phyloP scores from a whole-genome alignment of 192 early-diverging fungal species.

The Backusella psychrophila region DNA sequence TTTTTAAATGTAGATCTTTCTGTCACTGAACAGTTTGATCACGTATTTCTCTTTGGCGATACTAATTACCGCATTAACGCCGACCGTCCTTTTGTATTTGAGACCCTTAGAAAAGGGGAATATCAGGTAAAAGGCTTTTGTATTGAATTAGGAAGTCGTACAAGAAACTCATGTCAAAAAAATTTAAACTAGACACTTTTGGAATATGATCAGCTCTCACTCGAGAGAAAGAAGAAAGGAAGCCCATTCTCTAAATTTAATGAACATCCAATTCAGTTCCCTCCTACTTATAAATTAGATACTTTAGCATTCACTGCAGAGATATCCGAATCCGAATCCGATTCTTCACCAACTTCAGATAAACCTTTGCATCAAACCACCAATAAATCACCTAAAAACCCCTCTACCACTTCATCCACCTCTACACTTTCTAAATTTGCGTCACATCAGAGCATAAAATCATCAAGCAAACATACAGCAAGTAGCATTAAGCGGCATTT shows the following conservation, averaged over 20 bases:
- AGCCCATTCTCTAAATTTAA: conserved; percentile 46
- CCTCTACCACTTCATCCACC: neutral
- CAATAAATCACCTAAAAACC: neutral
- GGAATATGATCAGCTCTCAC: conserved; percentile 41
- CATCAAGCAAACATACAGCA: neutral
- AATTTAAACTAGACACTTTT: conserved; percentile 34
- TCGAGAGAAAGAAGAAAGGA: conserved; percentile 18
- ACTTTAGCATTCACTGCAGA: conserved; percentile 4
- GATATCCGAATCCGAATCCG: neutral
- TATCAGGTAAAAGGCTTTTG: conserved; percentile 24
- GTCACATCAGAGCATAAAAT: neutral
- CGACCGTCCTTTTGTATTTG: conserved; percentile 46
- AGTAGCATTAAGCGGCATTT: conserved; percentile 2
- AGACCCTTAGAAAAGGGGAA: conserved; percentile 45
- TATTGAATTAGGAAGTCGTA: neutral
- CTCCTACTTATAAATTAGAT: conserved; percentile 83
- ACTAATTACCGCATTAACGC: conserved; percentile 74
- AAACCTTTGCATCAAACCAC: neutral
- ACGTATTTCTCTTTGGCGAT: conserved; percentile 74
- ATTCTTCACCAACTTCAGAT: neutral
- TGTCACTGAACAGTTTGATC: conserved; percentile 52
- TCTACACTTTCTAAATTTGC: neutral
- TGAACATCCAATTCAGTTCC: conserved; percentile 66
- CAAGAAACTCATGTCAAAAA: neutral
- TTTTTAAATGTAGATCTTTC: conserved; percentile 8